These are phyloP conservation scores for Cucumis cinereus DNA, from an alignment of 306 rosid species.

Conservation along the genomic window DNA sequence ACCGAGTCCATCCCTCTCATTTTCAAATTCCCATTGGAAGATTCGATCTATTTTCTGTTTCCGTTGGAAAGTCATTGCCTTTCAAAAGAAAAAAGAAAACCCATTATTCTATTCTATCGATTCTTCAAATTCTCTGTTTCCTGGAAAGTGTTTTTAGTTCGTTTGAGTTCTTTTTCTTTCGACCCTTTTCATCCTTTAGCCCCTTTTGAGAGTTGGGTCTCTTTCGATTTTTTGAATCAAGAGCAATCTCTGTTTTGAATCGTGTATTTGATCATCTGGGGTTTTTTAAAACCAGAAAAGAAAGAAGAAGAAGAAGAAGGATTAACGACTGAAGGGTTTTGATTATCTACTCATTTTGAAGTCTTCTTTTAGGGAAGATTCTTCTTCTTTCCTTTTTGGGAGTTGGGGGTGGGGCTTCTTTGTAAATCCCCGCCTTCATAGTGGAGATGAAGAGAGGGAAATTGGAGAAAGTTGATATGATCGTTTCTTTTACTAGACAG, in stretches of 20 bases:
- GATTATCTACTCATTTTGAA: neutral
- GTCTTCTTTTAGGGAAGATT: neutral
- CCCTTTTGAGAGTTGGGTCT: neutral
- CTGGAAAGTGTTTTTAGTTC: too few species aligned
- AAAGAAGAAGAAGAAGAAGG: neutral
- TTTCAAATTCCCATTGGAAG: neutral
- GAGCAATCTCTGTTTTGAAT: neutral
- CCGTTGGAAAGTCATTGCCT: neutral
- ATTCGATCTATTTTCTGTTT: neutral
- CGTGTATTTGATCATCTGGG: neutral
- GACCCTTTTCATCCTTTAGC: neutral
- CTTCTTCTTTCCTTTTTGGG: neutral
- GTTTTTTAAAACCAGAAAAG: neutral
- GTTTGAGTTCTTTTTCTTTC: neutral
- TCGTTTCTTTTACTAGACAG: slow-evolving; percentile 39
- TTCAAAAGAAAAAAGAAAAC: neutral
- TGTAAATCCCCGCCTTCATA: neutral
- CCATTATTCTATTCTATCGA: neutral
- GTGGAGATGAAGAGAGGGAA: slow-evolving; percentile 48
- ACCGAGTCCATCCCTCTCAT: neutral
- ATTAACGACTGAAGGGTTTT: neutral
- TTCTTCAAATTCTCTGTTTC: too few species aligned
- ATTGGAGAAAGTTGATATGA: slow-evolving; percentile 24
- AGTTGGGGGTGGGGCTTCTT: neutral
- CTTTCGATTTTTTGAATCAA: neutral